Evolutionary conservation across 2,329 filamentous ascomycete genomes (phyloP).

Genomic region (Albophoma yamanashiensis): DNA sequence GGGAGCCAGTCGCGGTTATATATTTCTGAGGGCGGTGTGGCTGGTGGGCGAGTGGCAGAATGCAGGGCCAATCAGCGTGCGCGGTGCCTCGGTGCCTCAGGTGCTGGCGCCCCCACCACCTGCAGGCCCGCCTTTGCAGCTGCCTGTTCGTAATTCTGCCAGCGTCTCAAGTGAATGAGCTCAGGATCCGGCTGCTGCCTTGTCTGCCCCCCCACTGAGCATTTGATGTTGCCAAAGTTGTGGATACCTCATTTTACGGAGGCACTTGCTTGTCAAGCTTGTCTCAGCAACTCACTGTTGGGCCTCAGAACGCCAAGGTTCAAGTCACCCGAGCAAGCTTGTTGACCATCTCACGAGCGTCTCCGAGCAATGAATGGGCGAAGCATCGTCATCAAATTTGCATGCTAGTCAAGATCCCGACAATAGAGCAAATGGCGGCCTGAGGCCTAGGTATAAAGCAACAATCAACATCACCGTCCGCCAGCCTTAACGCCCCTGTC

Average conservation of each 20-base stretch:
- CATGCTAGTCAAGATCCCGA: not conserved
- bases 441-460: not conserved
- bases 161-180: not conserved
- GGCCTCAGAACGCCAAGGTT: not conserved
- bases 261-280: not conserved
- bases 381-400: not conserved
- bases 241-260: not conserved
- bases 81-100: not conserved
- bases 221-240: no score
- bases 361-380: not conserved
- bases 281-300: not conserved
- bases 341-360: not conserved
- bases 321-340: not conserved
- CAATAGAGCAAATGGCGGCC: not conserved
- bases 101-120: not conserved
- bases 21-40: conserved; percentile 8
- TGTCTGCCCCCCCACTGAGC: not conserved
- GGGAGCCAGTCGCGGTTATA: conserved; percentile 10
- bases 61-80: not conserved
- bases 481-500: not conserved
- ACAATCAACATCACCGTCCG: not conserved
- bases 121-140: not conserved
- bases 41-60: conserved; percentile 3
- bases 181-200: not conserved
- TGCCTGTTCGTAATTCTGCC: not conserved